Conservation (phyloP, 164 flowering plant species). For the Chimonanthus salicifolius region DNA sequence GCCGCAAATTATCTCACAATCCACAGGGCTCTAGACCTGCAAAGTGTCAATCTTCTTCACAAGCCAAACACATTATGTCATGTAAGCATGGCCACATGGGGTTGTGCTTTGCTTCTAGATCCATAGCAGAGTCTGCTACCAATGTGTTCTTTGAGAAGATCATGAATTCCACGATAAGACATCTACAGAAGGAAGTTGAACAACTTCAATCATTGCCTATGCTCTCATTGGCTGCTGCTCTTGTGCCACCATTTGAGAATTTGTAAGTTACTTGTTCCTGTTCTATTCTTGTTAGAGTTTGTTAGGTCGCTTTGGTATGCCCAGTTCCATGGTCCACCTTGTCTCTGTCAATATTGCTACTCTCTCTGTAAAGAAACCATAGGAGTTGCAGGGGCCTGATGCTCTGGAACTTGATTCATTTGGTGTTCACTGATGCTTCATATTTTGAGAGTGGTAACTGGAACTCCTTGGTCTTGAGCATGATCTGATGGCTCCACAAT, state of each 20-base stretch:
- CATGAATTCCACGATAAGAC: constrained; percentile 32
- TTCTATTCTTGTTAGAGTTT: background rate
- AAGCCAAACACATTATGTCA: constrained; percentile 25
- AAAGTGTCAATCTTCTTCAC: constrained; percentile 22
- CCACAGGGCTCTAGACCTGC: constrained; percentile 17
- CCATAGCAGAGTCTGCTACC: constrained; percentile 18
- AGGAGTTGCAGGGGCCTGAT: background rate
- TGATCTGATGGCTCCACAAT: background rate
- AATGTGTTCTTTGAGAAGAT: constrained; percentile 34
- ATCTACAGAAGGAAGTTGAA: constrained; percentile 33
- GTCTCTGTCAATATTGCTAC: background rate
- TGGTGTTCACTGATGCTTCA: background rate
- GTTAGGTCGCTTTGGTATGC: background rate
- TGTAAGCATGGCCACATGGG: constrained; percentile 19
- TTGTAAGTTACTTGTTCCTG: constrained; percentile 40
- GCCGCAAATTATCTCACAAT: constrained; percentile 19
- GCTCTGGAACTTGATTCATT: background rate
- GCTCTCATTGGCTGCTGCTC: constrained; percentile 67
- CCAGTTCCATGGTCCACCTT: background rate
- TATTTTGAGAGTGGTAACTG: background rate
- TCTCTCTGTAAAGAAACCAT: no score
- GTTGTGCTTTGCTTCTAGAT: constrained; percentile 20
- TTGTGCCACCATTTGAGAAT: constrained; percentile 60
- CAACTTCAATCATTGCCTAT: constrained; percentile 42
- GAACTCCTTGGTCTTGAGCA: background rate